phyloP scores from a whole-genome alignment of 176 grass and related monocot species.

The Oryza coarctata region DNA sequence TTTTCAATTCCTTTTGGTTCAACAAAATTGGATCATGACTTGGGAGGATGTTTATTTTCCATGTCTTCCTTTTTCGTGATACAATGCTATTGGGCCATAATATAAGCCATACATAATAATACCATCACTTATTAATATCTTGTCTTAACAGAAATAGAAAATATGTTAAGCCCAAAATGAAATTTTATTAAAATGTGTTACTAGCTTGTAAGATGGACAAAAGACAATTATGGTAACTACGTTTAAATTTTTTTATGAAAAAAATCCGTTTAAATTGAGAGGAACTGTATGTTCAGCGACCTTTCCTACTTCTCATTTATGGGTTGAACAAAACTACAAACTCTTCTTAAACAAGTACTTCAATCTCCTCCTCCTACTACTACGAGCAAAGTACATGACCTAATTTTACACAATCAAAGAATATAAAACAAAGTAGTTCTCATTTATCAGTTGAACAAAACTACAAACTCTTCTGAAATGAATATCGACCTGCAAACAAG shows the following conservation, averaged over 20 bases:
- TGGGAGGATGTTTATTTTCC: background rate
- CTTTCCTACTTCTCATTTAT: background rate
- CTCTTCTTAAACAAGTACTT: background rate
- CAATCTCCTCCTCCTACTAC: background rate
- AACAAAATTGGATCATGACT: background rate
- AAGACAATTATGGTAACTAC: background rate
- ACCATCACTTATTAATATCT: background rate
- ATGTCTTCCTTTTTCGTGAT: background rate
- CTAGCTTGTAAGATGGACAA: background rate
- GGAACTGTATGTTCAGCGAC: background rate
- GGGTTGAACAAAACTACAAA: background rate
- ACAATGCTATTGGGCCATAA: background rate
- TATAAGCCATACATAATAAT: background rate
- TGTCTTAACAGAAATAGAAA: conserved; percentile 7
- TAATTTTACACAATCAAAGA: too few species aligned
- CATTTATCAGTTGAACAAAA: background rate
- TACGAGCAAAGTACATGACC: too few species aligned
- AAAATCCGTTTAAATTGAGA: background rate
- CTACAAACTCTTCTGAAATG: background rate
- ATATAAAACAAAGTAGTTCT: too few species aligned
- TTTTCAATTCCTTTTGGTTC: background rate
- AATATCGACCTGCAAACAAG: background rate
- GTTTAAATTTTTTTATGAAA: too few species aligned
- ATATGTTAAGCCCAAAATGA: background rate
- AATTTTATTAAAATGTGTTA: background rate